Base-by-base conservation (phyloP, 1,284 basidiomycete species). In the Ceratorhiza oryzae-sativae region DNA sequence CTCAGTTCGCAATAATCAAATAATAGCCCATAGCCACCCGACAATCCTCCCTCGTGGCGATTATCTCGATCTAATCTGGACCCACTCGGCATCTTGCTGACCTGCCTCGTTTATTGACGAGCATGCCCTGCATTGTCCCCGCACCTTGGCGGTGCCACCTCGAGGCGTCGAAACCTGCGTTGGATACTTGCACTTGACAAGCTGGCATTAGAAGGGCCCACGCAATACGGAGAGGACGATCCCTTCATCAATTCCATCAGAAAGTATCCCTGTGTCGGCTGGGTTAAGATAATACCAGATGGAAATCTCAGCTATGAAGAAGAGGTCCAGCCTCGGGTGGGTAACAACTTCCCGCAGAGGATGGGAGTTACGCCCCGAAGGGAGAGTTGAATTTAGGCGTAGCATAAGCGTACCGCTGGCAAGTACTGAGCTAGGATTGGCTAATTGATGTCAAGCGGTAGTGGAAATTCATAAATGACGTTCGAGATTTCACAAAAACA, bases 141-240 rank as follows among this genome's bases (percentile, higher is more conserved):
- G 49, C 62, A 55, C 32, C n/a, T 51, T 49, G 62, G 62, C 62
- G 62, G 49, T 58, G 60, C 30, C 39, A 67, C 62, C 62, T 67
- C 62, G 62, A 67, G 62, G 62, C 49, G 27, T 6, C 62, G 62
- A 67, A 67, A 67, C 62, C 42, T 67, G 62, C 62, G 25, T 30
- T 20, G 39, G 20, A 51, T 67, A 46, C 62, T 55, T 67, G 62
- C 49, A 23, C 34, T 53, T 30, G 30, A 23, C 55, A 41, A 55
- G 15, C 27, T 34, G 45, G 27, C 42, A n/a, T 10, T 49, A 25
- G 13, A 20, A 34, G n/a, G 49, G 42, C 49, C 49, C 30, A 12
- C 49, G 25, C 10, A 25, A 51, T 25, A 27, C 23, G 10, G 49
- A 25, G 49, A 18, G n/a, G 49, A 51, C 49, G 23, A 51, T 51